phyloP scores from a whole-genome alignment of 306 rosid genomes.

The Pterocarpus macrocarpus region DNA sequence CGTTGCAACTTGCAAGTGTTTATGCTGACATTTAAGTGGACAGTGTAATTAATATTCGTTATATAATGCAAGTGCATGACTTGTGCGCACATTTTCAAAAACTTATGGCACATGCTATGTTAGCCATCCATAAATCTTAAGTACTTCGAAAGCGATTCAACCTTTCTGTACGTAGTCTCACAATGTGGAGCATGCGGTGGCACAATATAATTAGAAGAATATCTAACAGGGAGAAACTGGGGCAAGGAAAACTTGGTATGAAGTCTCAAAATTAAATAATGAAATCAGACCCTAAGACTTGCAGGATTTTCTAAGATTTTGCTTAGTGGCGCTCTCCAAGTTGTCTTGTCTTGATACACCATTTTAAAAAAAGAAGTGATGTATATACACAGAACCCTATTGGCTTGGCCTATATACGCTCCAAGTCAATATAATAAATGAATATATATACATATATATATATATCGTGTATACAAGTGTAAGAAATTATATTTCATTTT shows the following conservation, averaged over 20 bases:
- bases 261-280: neutral
- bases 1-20: neutral
- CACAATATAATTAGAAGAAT: neutral
- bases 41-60: neutral
- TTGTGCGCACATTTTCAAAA: neutral
- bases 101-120: neutral
- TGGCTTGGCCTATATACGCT: neutral
- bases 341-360: neutral
- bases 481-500: too few species aligned
- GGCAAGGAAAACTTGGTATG: neutral
- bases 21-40: neutral
- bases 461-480: too few species aligned
- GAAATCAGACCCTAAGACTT: neutral
- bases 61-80: neutral
- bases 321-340: too few species aligned
- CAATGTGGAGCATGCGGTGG: neutral
- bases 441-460: neutral
- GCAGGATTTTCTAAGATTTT: neutral
- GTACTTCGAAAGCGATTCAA: neutral
- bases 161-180: neutral
- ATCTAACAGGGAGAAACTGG: neutral
- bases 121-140: too few species aligned
- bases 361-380: neutral
- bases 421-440: neutral
- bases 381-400: neutral